Percentiles rank a stretch among this genome's conserved stretches.
These are phyloP conservation scores for Truncatella angustata DNA, from an alignment of 2,329 filamentous ascomycete genomes.

Conservation along the genomic window DNA sequence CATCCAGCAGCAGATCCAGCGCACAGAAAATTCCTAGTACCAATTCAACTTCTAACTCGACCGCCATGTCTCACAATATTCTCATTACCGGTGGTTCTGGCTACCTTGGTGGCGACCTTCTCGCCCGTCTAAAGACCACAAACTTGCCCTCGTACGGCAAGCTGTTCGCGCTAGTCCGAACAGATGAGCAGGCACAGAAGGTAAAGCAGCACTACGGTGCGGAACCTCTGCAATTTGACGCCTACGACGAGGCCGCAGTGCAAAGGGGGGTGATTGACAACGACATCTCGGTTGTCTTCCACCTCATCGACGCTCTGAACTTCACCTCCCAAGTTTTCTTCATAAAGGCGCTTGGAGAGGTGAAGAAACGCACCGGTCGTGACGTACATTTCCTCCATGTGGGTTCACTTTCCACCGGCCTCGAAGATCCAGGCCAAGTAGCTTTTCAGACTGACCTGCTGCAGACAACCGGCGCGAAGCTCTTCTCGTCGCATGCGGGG, in stretches of 20 bases:
- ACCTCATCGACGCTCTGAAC: slow-evolving; percentile 40
- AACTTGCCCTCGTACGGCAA: slow-evolving; percentile 39
- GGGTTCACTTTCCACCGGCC: too few species aligned
- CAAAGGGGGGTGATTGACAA: slow-evolving; percentile 35
- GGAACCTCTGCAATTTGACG: slow-evolving; percentile 38
- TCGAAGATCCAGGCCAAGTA: too few species aligned
- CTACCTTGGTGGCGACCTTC: slow-evolving; percentile 50
- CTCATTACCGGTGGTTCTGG: slow-evolving; percentile 52
- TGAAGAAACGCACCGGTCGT: slow-evolving; percentile 37
- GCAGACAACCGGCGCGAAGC: slow-evolving; percentile 49
- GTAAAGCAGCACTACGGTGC: slow-evolving; percentile 41
- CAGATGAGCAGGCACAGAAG: slow-evolving; percentile 39
- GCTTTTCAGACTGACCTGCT: too few species aligned
- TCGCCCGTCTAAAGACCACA: slow-evolving; percentile 35
- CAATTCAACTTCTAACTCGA: neutral
- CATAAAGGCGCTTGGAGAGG: slow-evolving; percentile 43
- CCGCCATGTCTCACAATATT: slow-evolving; percentile 33
- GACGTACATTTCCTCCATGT: slow-evolving; percentile 49
- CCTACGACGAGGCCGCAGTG: slow-evolving; percentile 34
- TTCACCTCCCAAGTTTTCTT: slow-evolving; percentile 33
- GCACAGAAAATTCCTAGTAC: neutral
- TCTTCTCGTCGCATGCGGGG: slow-evolving; percentile 47
- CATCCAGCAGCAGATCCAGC: neutral
- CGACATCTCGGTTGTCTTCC: slow-evolving; percentile 47
- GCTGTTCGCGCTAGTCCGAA: slow-evolving; percentile 47